Conservation (phyloP, 2,329 filamentous ascomycete species). For the Colletotrichum sp. region DNA sequence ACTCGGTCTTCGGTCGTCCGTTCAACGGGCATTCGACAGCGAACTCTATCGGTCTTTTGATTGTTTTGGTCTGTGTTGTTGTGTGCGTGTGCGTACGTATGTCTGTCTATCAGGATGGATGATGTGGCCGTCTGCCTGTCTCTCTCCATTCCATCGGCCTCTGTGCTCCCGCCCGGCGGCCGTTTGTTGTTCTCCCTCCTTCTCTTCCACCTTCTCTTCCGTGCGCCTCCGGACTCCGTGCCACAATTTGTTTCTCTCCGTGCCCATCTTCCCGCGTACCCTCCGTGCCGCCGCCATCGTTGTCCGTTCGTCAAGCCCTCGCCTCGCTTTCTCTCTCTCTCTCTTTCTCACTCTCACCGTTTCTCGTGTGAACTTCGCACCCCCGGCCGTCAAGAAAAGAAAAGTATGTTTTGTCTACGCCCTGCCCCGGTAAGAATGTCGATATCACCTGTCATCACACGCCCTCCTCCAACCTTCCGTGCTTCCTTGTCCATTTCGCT, state of each 20-base stretch:
- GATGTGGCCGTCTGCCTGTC: not conserved
- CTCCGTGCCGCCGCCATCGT: not conserved
- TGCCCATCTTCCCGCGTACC: not conserved
- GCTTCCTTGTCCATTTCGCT: not conserved
- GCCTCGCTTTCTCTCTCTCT: not conserved
- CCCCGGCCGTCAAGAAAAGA: not conserved
- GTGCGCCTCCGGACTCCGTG: not conserved
- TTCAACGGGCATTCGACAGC: constrained; percentile 12
- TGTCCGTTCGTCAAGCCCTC: not conserved
- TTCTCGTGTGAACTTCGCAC: not conserved
- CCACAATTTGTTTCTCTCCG: not conserved
- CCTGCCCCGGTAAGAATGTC: not conserved
- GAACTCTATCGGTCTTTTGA: not conserved
- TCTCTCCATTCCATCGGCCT: not conserved
- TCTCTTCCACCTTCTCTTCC: not conserved
- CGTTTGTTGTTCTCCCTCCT: not conserved
- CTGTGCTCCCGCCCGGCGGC: not conserved
- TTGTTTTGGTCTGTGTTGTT: not conserved
- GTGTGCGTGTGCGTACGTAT: not conserved
- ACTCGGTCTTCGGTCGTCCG: constrained; percentile 16
- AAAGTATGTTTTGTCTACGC: not conserved
- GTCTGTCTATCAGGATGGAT: not conserved
- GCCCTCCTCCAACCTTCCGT: not conserved
- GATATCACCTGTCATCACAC: not conserved
- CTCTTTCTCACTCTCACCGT: not conserved